Evolutionary conservation across 768 basidiomycete species (phyloP).

Genomic region (Russula foetens): DNA sequence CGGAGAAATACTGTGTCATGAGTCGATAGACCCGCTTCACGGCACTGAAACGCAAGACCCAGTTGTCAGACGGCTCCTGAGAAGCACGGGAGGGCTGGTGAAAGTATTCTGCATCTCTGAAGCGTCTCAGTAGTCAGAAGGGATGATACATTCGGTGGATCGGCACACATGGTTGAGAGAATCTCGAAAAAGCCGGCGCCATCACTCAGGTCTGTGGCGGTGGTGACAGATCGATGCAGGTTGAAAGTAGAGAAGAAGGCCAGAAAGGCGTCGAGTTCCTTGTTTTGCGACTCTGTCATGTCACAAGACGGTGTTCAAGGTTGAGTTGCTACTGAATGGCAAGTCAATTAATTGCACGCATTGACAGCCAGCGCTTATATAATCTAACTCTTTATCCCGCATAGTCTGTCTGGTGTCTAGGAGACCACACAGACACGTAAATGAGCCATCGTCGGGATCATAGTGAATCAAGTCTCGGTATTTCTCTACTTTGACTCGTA

Average conservation of each 20-base stretch:
- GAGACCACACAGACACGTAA: no score
- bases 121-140: conserved; percentile 10
- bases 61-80: conserved; percentile 69
- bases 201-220: conserved; percentile 68
- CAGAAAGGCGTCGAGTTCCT: conserved; percentile 75
- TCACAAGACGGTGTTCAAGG: neutral
- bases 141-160: neutral
- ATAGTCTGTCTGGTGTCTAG: no score
- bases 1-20: conserved; percentile 81
- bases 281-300: conserved; percentile 33
- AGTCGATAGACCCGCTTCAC: conserved; percentile 82
- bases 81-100: conserved; percentile 50
- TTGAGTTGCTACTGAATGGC: no score
- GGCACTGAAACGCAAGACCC: conserved; percentile 78
- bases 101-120: conserved; percentile 76
- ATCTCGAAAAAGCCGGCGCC: conserved; percentile 71
- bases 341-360: no score
- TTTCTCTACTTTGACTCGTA: no score
- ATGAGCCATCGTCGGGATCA: no score
- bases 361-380: neutral
- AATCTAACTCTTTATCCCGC: neutral
- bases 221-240: conserved; percentile 53
- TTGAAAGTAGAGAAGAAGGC: conserved; percentile 72
- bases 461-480: no score
- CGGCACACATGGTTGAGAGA: conserved; percentile 62